Evolutionary conservation across 306 rosid species (phyloP), one percentile per base, ranked within the genome.

Genomic region (Vigna radiata): DNA sequence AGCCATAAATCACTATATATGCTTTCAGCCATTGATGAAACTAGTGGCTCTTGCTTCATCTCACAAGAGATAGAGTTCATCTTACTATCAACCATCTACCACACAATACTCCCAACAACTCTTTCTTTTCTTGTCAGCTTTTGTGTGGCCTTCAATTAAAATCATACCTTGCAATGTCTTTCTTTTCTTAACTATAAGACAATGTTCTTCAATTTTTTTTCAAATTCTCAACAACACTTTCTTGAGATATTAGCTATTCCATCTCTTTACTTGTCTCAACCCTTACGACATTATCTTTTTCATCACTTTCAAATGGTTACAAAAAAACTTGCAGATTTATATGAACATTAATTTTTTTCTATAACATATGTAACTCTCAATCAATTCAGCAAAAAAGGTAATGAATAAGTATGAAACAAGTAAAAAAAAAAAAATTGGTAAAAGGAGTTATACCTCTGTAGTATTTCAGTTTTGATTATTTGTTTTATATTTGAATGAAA

Each of bases 111-210:
- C 73, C 73, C 65, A 75, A 60, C 52, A 2, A 54, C 79, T 75
- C 63, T 29, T 54, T 77, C 50, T 6, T 53, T 76, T 76, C 29
- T 76, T 53, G 78, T 53, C 41, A 62, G 13, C 0, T 77, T 62
- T 36, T 70, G 68, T 75, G 52, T 70, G 81, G 71, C 70, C 17
- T 68, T 69, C 6, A 19, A 76, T 81, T 76, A 70, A 25, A 81
- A 81, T 81, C 85, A 62, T 53, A 49, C 59, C 48, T 74, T 47
- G 3, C 4, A 17, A 58, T n/a, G 10, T 15, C 48, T 21, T 9
- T 9, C 46, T 68, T 25, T 54, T 77, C 50, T 58, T 12, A 3
- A 55, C 41, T 1, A 27, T 27, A 43, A 19, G 8, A 36, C 5
- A 47, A 48, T 3, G 68, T 17, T 43, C 33, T 59, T 58, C 69